Percentiles rank a stretch among this genome's conserved stretches.
Conservation (phyloP, 2,329 filamentous ascomycete species). For the Rhexocercosporidium sp. region DNA sequence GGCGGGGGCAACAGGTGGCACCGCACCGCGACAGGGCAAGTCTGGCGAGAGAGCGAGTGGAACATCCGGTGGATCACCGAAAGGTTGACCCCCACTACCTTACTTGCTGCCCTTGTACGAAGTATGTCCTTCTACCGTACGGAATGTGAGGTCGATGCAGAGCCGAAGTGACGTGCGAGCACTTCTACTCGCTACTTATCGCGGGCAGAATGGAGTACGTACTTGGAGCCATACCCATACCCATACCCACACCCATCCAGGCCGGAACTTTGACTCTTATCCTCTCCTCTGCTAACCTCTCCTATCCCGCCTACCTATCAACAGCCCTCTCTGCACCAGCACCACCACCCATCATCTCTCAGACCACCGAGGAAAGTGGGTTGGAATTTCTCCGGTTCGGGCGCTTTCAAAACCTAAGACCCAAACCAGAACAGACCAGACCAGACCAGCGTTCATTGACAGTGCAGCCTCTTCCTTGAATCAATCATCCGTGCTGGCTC, state of each 20-base stretch:
- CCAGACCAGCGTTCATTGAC: background rate
- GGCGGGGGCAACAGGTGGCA: background rate
- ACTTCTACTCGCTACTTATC: background rate
- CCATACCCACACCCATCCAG: too few relatives aligned
- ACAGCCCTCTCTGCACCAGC: too few relatives aligned
- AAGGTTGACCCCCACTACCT: background rate
- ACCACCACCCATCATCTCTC: too few relatives aligned
- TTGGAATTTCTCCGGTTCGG: background rate
- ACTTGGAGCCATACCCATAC: too few relatives aligned
- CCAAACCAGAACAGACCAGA: background rate
- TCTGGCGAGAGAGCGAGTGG: background rate
- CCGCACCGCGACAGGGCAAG: background rate
- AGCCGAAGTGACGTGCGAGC: slow-evolving; percentile 1
- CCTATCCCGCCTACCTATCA: too few relatives aligned
- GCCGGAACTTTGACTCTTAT: too few relatives aligned
- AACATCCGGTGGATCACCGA: background rate
- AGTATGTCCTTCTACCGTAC: too few relatives aligned
- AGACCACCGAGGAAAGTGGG: slow-evolving; percentile 7
- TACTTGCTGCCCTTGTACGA: too few relatives aligned
- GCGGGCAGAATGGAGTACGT: background rate
- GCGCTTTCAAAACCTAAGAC: slow-evolving; percentile 12
- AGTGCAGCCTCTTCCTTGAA: background rate
- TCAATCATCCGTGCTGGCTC: background rate
- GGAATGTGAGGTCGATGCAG: background rate
- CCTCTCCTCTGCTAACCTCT: too few relatives aligned